Base-by-base conservation (phyloP, 805 yeast genomes). In the Suhomyces emberorum region DNA sequence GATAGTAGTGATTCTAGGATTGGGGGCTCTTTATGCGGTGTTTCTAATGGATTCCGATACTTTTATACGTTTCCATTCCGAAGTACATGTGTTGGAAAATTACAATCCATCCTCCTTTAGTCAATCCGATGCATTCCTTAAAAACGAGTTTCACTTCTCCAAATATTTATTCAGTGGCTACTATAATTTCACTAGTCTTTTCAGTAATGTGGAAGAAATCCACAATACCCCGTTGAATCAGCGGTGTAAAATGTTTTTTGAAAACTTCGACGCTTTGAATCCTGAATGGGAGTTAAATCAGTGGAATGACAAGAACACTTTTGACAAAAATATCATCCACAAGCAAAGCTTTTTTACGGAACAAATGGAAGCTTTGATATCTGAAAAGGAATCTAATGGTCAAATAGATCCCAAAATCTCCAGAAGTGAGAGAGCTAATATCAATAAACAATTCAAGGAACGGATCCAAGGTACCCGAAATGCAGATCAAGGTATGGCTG, bases 401-500 rank as follows among this genome's bases (percentile, higher is more conserved):
- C 20, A 23, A 16, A 37, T 39, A 16, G 34, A 41, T 8, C 32
- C 32, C 24, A 18, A 19, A n/a, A 34, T 47, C 8, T 37, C 51
- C 22, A 28, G 23, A 15, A 21, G 26, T 6, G 55, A 57, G 21
- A 51, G 51, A 27, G 28, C 23, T 3, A 41, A 49, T 3, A 53
- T 62, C 17, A 36, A 48, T 15, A 32, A 40, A 3, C 35, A 44
- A 19, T 61, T 48, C 38, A 18, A 38, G 7, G 21, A 42, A 12
- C 40, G 41, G 12, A 37, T 55, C 1, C 32, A 39, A 3, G 37
- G 38, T n/a, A 52, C 61, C n/a, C 30, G 31, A 15, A 16, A 16
- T 4, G 43, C 49, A 1, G 59, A 51, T 15, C 51, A 46, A 15
- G 23, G 34, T 7, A 60, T 65, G 64, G 63, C 59, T 0, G 70